Base-by-base conservation (phyloP, 208 protist species). In the Leishmania gerbilli region DNA sequence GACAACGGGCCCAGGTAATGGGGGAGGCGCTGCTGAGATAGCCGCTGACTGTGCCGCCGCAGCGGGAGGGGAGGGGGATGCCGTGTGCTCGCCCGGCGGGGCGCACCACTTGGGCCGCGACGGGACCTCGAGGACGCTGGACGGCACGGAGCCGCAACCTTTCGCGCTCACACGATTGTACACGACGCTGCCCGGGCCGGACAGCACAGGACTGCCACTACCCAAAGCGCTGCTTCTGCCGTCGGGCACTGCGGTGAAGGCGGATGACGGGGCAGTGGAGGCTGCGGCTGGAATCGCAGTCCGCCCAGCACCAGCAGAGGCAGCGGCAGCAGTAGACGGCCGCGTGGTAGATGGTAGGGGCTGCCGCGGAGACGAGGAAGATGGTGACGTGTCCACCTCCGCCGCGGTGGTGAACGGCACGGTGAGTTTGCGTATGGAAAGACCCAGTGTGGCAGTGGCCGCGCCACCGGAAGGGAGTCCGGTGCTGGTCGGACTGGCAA, bases 101-200 rank as follows among this genome's bases (percentile, higher is more conserved):
- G 74, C 31, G n/a, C 64, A 77, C 56, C 82, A 47, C 77, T 21
- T 42, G 19, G 82, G 72, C 31, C 77, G 77, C n/a, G 82, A 82
- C 15, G 69, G 71, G 9, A 74, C 74, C 72, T 71, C 82, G 34
- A 85, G 56, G 13, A 81, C 72, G 64, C 74, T 75, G 40, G 74
- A 51, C 13, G 77, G 82, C 15, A 85, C 82, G 13, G 77, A 82
- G 55, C 77, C 82, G 31, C 76, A 76, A 60, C 82, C 77, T 19
- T 79, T 77, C 13, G 67, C 67, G 34, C 74, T 76, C 62, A 85
- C 72, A 51, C 82, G 82, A 37, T 79, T 85, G 82, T 81, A 85
- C 8, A 40, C 51, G 27, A 74, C n/a, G 53, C 76, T 15, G 15
- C 76, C 58, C 76, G 76, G 62, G 37, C 47, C 76, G 19, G 45